Evolutionary conservation across 2,329 filamentous ascomycete species (phyloP), one percentile per base, ranked within the genome.

Genomic region (Penicillium rolfsii): DNA sequence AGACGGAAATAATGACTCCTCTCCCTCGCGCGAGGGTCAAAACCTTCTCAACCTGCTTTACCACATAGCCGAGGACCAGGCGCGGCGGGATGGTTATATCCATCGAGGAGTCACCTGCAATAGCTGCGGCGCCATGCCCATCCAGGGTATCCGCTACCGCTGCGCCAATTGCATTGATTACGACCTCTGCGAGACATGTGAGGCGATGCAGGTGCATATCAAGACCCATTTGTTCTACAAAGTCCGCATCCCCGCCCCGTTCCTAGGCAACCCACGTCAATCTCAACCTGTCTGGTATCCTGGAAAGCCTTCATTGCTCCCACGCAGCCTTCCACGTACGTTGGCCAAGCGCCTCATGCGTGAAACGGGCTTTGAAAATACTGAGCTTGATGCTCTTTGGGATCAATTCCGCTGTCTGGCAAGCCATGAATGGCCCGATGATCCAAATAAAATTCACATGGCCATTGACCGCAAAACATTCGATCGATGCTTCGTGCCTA

Each of bases 191-290:
- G 93, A 97, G 73, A 89, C 89, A 7, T 99, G 95, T 78, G 94
- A 99, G 78, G 82, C 84, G 16, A 78, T 81, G 68, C 76, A 81
- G 60, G 86, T 91, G 5, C 94, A 97, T 73, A 87, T 85, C 71
- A 96, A 94, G 75, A 97, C 93, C 1, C 95, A 99, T 76, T 86
- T 98, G 49, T 98, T 99, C 78, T 96, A 96, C 83, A 98, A 98
- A 76, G 91, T 99, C 72, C 89, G 89, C 58, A 89, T 98, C 11
- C 95, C 95, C 1, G 90, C 93, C 0, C 92, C 93, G 0, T 90
- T 92, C 33, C 88, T 97, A 59, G 90, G 90, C 3, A 82, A 85
- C 49, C 89, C 91, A 1, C 87, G 91, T 55, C 89, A 94, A 74
- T 90, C 89, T 71, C 89, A 92, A 69, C 89, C 90, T 6, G 87